Base-by-base conservation (phyloP, 2,329 filamentous ascomycete genomes). In the Immersiporthe knoxdaviesiana region DNA sequence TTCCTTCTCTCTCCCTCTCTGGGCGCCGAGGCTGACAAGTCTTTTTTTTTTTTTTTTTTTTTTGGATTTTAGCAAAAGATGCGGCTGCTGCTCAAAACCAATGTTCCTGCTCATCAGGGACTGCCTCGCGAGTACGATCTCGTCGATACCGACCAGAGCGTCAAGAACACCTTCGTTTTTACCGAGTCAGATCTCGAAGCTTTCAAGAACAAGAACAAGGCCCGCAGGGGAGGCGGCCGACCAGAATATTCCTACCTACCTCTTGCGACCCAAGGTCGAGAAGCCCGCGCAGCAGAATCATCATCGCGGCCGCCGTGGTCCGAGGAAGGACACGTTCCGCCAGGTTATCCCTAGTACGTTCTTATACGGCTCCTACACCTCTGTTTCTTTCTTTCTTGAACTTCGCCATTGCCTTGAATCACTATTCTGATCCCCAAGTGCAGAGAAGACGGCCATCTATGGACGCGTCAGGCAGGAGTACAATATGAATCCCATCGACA, bases 81-180 rank as follows among this genome's bases (percentile, higher is more conserved):
- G 72, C 80, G 90, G 78, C 91, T 97, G 81, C 86, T 93, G 72
- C 84, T 97, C 58, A 83, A 85, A 75, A 84, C 85, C 30, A 85
- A 89, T 65, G 83, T 91, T 64, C 83, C 87, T 10, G 85, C 89
- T 72, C 93, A 97, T 77, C 86, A 91, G 74, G 82, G 85, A 6
- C 84, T 97, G n/a, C 94, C 94, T 14, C 93, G 93, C 76, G 93
- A 97, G 76, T 99, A 97, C 80, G 88, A 93, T 73, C 82, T 98
- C 69, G 90, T 93, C 61, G 85, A 93, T 61, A 90, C 87, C 32
- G 86, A 88, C 54, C 78, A 83, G 56, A 81, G 77, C n/a, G 88
- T 95, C 44, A 88, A 88, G 75, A 97, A 97, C 79, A 96, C 94
- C 27, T 97, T 92, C 77, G 84, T 98, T 68, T 99, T 99, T 77